Conservation (phyloP, 176 grass and related monocot species). For the Dendrocalamus sinicus region DNA sequence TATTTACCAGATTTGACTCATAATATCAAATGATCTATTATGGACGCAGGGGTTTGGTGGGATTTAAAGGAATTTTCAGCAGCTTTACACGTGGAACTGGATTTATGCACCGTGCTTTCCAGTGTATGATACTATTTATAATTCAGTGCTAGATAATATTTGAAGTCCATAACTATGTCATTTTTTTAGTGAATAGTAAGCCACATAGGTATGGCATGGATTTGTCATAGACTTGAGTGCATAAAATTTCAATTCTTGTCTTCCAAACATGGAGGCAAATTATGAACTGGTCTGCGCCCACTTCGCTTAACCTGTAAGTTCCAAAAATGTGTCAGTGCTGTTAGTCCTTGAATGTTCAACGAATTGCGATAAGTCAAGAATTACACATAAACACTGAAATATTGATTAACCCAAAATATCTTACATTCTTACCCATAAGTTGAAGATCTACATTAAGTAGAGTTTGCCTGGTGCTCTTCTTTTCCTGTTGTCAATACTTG, state of each 20-base stretch:
- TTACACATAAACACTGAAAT: slow-evolving; percentile 2
- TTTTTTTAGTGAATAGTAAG: neutral
- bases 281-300: slow-evolving; percentile 1
- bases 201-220: neutral
- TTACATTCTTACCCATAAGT: neutral
- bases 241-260: slow-evolving; percentile 15
- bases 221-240: neutral
- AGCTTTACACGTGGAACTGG: slow-evolving; percentile 96
- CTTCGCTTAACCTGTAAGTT: neutral
- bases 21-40: slow-evolving; percentile 46
- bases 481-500: neutral
- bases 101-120: slow-evolving; percentile 99
- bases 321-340: neutral
- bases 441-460: neutral
- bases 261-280: slow-evolving; percentile 2
- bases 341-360: slow-evolving; percentile 2
- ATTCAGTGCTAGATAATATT: slow-evolving; percentile 19
- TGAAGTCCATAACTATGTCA: slow-evolving; percentile 18
- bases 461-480: neutral
- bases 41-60: slow-evolving; percentile 89
- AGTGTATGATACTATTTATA: slow-evolving; percentile 64
- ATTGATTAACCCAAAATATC: neutral
- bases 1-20: slow-evolving; percentile 18
- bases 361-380: slow-evolving; percentile 16
- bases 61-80: slow-evolving; percentile 95